Conservation (phyloP, 495 filamentous ascomycete genomes). For the Xylaria nigripes region DNA sequence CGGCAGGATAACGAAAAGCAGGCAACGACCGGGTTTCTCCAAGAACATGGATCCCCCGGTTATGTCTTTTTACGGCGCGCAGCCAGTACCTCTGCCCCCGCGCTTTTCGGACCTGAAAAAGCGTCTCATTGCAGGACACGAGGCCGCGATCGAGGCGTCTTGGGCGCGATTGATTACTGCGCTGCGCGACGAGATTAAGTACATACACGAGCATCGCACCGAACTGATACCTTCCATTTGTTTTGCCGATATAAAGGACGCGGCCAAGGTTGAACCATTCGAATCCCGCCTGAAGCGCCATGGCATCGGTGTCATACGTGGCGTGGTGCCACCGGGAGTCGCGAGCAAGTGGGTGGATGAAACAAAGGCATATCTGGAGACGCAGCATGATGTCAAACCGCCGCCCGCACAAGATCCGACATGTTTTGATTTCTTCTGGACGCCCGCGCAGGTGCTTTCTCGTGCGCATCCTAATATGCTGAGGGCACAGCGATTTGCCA, state of each 20-base stretch:
- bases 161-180: conserved; percentile 62
- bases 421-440: conserved; percentile 93
- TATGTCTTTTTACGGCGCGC: conserved; percentile 64
- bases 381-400: conserved; percentile 44
- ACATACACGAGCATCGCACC: conserved; percentile 41
- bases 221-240: conserved; percentile 58
- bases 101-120: conserved; percentile 73
- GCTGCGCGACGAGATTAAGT: conserved; percentile 50
- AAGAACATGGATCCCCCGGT: conserved; percentile 62
- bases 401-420: conserved; percentile 53
- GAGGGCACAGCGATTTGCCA: conserved; percentile 66
- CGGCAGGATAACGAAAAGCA: conserved; percentile 23
- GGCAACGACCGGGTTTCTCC: conserved; percentile 18
- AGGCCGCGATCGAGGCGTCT: conserved; percentile 54
- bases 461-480: conserved; percentile 69
- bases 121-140: conserved; percentile 56
- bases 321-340: conserved; percentile 51
- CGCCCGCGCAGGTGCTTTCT: conserved; percentile 69
- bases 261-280: conserved; percentile 42
- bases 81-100: conserved; percentile 63
- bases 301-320: conserved; percentile 58
- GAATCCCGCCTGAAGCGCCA: conserved; percentile 51
- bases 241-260: conserved; percentile 48
- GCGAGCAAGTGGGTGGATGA: conserved; percentile 51
- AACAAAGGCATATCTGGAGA: conserved; percentile 53